These are phyloP conservation scores for Aspergillus sergii DNA, from an alignment of 2,329 filamentous ascomycete genomes.

Conservation along the genomic window DNA sequence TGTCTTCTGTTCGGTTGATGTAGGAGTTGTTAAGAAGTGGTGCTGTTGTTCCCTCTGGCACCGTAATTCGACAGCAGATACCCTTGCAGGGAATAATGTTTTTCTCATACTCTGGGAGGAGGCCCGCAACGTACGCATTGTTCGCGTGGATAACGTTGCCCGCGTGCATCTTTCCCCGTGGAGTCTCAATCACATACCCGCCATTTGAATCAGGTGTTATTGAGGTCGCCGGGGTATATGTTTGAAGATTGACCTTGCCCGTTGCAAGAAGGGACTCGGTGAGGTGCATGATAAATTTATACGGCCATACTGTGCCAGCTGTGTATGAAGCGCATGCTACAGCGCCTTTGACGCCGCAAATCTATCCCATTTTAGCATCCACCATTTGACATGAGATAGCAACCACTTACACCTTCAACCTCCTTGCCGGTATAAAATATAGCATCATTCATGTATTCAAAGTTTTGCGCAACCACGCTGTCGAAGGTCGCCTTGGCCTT, in stretches of 20 bases:
- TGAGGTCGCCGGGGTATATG: constrained; percentile 49
- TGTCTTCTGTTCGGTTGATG: constrained; percentile 55
- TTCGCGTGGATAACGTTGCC: constrained; percentile 74
- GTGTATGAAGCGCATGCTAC: constrained; percentile 37
- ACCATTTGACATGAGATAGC: constrained; percentile 2
- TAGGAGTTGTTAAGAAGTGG: constrained; percentile 52
- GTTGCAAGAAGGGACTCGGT: constrained; percentile 62
- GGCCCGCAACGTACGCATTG: constrained; percentile 78
- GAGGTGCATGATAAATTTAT: constrained; percentile 76
- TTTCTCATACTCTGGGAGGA: constrained; percentile 69
- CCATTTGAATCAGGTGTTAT: constrained; percentile 48
- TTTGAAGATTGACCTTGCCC: constrained; percentile 55
- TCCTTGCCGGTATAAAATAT: constrained; percentile 25
- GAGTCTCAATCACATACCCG: constrained; percentile 58
- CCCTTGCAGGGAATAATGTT: constrained; percentile 77
- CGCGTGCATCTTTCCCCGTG: constrained; percentile 65
- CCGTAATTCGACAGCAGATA: constrained; percentile 36
- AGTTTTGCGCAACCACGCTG: constrained; percentile 26
- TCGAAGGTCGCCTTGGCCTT: constrained; percentile 28
- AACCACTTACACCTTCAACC: constrained; percentile 31
- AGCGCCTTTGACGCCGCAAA: constrained; percentile 44
- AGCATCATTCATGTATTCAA: constrained; percentile 35
- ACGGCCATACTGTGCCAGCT: constrained; percentile 56
- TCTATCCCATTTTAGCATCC: constrained; percentile 14
- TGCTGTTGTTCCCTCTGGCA: constrained; percentile 22